Conservation (phyloP, 75 land plant genomes). For the Picea glauca region DNA sequence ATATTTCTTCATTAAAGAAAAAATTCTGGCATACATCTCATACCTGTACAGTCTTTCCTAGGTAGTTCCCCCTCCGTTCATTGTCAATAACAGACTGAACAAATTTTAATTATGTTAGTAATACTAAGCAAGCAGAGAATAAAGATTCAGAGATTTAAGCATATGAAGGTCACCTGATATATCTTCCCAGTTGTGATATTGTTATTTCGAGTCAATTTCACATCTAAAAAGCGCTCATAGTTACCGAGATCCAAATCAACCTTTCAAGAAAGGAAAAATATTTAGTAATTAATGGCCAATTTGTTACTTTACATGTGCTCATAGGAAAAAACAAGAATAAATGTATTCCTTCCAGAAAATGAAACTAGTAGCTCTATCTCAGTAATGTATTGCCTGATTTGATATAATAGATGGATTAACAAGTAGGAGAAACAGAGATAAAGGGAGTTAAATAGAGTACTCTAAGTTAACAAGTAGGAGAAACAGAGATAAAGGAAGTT, state of each 20-base stretch:
- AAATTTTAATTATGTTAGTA: slow-evolving; percentile 4
- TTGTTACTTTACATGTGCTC: background rate
- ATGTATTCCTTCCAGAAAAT: background rate
- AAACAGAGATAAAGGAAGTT: background rate
- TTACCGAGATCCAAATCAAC: slow-evolving; percentile 96
- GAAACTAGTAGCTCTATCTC: background rate
- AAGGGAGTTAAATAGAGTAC: no score
- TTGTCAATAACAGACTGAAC: slow-evolving; percentile 80
- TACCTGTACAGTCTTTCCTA: slow-evolving; percentile 97
- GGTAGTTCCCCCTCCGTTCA: slow-evolving; percentile 84
- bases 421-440: background rate
- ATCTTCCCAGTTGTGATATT: slow-evolving; percentile 98
- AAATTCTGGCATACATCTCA: background rate
- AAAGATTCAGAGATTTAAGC: background rate
- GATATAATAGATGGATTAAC: background rate
- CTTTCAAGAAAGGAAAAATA: slow-evolving; percentile 28
- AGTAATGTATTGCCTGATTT: background rate
- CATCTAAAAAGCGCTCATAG: slow-evolving; percentile 88
- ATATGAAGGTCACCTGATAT: slow-evolving; percentile 59
- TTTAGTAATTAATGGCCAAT: background rate
- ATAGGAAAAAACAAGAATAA: background rate
- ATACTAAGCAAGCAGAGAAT: background rate
- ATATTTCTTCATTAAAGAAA: background rate
- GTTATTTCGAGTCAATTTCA: slow-evolving; percentile 79
- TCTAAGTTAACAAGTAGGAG: background rate